phyloP scores from a whole-genome alignment of 495 filamentous ascomycete species.

The Penicillium alfredii region DNA sequence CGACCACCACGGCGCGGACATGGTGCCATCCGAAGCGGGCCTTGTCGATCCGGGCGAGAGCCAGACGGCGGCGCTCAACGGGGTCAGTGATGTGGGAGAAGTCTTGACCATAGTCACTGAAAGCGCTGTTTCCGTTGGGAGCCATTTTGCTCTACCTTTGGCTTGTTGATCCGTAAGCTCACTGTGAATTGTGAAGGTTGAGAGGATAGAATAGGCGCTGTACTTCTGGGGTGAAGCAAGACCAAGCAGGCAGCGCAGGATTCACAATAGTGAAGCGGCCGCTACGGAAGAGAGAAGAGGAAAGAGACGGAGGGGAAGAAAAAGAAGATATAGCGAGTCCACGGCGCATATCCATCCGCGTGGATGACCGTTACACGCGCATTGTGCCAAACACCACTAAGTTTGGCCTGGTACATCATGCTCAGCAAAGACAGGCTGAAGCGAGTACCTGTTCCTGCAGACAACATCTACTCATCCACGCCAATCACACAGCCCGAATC shows the following conservation, averaged over 20 bases:
- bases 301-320: neutral
- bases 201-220: no score
- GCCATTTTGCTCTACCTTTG: conserved; percentile 1
- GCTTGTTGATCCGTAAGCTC: no score
- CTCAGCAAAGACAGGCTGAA: no score
- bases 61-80: conserved; percentile 66
- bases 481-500: no score
- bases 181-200: neutral
- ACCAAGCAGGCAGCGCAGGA: no score
- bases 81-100: conserved; percentile 59
- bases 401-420: no score
- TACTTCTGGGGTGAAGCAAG: no score
- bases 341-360: neutral
- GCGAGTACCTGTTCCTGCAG: no score
- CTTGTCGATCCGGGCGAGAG: conserved; percentile 73
- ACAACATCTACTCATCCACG: no score
- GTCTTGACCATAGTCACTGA: conserved; percentile 13
- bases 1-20: conserved; percentile 66
- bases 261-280: no score
- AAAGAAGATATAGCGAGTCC: no score
- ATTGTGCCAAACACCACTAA: no score
- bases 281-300: neutral
- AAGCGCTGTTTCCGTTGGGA: neutral
- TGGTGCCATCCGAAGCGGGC: conserved; percentile 78
- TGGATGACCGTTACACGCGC: conserved; percentile 3